These are phyloP conservation scores for Theileria parva DNA, from an alignment of 169 alveolate genomes.

Conservation along the genomic window DNA sequence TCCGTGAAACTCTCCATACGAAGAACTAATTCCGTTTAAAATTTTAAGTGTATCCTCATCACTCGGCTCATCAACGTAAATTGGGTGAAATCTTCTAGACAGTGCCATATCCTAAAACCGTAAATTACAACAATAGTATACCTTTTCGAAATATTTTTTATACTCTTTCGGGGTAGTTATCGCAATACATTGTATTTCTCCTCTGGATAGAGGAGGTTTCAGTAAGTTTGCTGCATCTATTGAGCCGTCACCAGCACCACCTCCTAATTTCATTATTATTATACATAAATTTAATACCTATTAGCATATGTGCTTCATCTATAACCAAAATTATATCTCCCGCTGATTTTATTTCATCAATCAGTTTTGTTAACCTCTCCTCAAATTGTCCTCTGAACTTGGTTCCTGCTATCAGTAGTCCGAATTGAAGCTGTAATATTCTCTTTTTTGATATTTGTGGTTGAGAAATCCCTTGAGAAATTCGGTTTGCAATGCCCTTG, in stretches of 20 bases:
- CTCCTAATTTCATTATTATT: constrained; percentile 43
- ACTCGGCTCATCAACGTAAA: constrained; percentile 78
- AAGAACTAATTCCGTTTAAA: constrained; percentile 76
- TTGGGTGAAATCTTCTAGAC: constrained; percentile 85
- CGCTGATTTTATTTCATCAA: constrained; percentile 78
- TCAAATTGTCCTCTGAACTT: constrained; percentile 89
- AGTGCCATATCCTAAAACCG: constrained; percentile 82
- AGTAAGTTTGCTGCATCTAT: constrained; percentile 88
- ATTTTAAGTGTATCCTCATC: constrained; percentile 72
- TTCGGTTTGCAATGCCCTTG: constrained; percentile 54
- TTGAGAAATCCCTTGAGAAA: constrained; percentile 17
- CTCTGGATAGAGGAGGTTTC: constrained; percentile 87
- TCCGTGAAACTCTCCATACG: constrained; percentile 82
- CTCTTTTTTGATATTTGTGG: constrained; percentile 30
- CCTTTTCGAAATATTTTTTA: constrained; percentile 70
- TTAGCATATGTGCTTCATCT: constrained; percentile 86
- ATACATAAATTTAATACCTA: constrained; percentile 57
- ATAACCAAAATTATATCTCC: constrained; percentile 82
- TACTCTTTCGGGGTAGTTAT: constrained; percentile 77
- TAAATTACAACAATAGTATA: not conserved
- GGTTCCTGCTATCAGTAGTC: constrained; percentile 82
- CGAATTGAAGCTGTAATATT: constrained; percentile 63
- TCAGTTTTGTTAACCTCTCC: constrained; percentile 83
- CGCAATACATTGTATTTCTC: constrained; percentile 83
- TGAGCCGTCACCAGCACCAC: constrained; percentile 85